phyloP scores from a whole-genome alignment of 257 asterid genomes.

The Lantana camara region DNA sequence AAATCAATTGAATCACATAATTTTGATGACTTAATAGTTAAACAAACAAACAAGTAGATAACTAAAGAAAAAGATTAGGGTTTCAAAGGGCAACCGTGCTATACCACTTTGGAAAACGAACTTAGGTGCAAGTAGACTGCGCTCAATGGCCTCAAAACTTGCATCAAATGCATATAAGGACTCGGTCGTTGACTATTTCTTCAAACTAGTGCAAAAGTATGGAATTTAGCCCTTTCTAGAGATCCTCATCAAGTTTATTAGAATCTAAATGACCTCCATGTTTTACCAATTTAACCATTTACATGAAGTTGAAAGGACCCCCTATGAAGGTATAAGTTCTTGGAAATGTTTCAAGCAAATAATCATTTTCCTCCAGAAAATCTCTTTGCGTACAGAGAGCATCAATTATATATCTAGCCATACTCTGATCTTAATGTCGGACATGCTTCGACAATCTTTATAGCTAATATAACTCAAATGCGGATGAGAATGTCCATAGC shows the following conservation, averaged over 20 bases:
- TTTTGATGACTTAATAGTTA: slow-evolving; percentile 11
- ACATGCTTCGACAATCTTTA: not conserved
- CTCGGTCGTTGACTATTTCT: no score
- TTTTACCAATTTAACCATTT: slow-evolving; percentile 1
- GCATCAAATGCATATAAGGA: no score
- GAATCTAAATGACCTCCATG: slow-evolving; percentile 15
- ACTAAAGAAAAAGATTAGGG: no score
- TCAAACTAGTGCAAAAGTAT: no score
- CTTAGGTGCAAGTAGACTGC: no score
- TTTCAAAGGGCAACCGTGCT: no score
- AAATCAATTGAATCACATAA: slow-evolving; percentile 14
- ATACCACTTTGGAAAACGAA: no score
- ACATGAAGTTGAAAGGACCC: not conserved
- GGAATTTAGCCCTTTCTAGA: not conserved
- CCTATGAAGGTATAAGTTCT: slow-evolving; percentile 11
- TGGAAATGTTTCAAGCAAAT: not conserved
- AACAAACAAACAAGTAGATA: slow-evolving; percentile 12
- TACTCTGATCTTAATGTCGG: no score
- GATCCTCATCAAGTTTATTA: slow-evolving; percentile 10
- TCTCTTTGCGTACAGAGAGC: not conserved
- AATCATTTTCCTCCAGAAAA: not conserved
- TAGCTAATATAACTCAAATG: not conserved
- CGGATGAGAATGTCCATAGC: not conserved
- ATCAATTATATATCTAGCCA: slow-evolving; percentile 13
- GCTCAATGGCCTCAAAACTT: no score